Conservation (phyloP, 179 eudicot species). For the Gypsophila paniculata region DNA sequence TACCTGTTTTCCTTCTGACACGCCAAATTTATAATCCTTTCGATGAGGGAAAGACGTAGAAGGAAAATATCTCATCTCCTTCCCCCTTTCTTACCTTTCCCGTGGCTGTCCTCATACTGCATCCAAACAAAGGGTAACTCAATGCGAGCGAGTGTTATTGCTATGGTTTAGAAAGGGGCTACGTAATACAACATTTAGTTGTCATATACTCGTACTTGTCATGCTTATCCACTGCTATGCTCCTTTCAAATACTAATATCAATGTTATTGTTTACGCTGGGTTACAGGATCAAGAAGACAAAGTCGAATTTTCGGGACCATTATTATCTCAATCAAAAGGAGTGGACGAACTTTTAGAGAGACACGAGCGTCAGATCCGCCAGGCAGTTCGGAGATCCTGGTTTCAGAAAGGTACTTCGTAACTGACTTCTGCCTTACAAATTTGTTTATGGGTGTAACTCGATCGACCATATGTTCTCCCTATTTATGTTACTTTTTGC, state of each 20-base stretch:
- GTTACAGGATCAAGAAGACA: conserved; percentile 65
- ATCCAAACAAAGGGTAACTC: too few relatives aligned
- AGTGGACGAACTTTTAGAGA: conserved; percentile 82
- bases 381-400: conserved; percentile 90
- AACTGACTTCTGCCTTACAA: conserved; percentile 17
- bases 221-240: conserved; percentile 1
- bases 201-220: not conserved
- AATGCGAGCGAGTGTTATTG: too few relatives aligned
- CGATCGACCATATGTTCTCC: not conserved
- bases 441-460: not conserved
- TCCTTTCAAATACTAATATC: conserved; percentile 2
- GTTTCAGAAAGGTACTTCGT: conserved; percentile 96
- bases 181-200: not conserved
- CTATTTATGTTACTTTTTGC: too few relatives aligned
- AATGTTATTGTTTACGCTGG: conserved; percentile 26
- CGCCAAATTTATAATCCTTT: too few relatives aligned
- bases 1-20: too few relatives aligned
- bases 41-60: too few relatives aligned
- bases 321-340: conserved; percentile 63
- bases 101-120: too few relatives aligned
- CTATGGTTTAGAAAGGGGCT: not conserved
- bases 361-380: conserved; percentile 88
- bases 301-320: conserved; percentile 93
- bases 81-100: too few relatives aligned
- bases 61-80: too few relatives aligned